Evolutionary conservation across 768 basidiomycete species (phyloP), one percentile per base, ranked within the genome.

Genomic region (Galerina marginata): DNA sequence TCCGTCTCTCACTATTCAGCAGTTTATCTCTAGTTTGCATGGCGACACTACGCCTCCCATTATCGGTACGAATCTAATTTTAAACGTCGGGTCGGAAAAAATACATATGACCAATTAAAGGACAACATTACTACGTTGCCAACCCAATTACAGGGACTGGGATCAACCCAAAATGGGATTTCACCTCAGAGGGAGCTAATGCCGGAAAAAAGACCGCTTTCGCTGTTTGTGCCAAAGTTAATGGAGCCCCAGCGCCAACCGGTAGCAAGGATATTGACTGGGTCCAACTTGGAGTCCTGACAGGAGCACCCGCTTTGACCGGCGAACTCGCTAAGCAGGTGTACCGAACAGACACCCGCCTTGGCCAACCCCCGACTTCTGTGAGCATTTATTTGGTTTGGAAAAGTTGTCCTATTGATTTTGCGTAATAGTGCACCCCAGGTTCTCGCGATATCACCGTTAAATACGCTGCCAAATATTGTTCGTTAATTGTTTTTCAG

Each of bases 91-190:
- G 3, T 23, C 53, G 1, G 5, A n/a, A 26, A 16, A 40, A n/a
- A 20, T 29, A 10, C 38, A 44, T 1, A 54, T 16, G 23, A 16
- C n/a, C n/a, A 2, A n/a, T 33, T 43, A 4, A 37, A 72, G 72
- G 72, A 15, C 78, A 86, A 61, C 84, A 88, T 65, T 86, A 82
- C 75, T 88, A 84, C 63, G 75, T 85, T 44, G 70, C 75, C 6
- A 81, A 81, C 70, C 74, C 82, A 16, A 64, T 76, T 54, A 73
- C 74, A 4, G 77, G 78, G 11, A 58, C 67, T 1, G 79, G 79
- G n/a, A 29, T 75, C 33, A 71, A 75, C 52, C 82, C 86, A 2
- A 75, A 78, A 62, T 82, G 83, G 77, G 86, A 86, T 68, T 84
- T 85, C 70, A 78, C 78, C 26, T 74, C 77, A 14, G 71, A 72